Evolutionary conservation across 768 basidiomycete species (phyloP).

Genomic region (Imleria badia): DNA sequence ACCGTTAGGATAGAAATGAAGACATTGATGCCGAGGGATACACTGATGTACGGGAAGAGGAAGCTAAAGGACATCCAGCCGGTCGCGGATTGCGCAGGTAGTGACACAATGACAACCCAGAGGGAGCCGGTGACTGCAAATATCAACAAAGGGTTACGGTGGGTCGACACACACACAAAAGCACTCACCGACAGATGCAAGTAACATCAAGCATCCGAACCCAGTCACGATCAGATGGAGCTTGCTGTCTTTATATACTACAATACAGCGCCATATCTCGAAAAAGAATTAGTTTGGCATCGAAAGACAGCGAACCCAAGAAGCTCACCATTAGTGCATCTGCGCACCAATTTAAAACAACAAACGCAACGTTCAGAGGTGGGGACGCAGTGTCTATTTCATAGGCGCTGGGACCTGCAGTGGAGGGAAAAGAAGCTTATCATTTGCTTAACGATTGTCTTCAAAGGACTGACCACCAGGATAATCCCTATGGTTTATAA

Average conservation of each 20-base stretch:
- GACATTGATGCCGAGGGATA: conserved; percentile 35
- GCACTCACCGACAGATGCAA: conserved; percentile 25
- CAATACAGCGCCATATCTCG: conserved; percentile 34
- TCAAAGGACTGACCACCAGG: conserved; percentile 26
- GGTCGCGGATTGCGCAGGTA: conserved; percentile 14
- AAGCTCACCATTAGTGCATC: conserved; percentile 30
- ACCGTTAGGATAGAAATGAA: conserved; percentile 32
- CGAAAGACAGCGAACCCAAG: too few species aligned
- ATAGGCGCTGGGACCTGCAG: conserved; percentile 26
- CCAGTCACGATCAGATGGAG: conserved; percentile 14
- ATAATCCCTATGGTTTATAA: conserved; percentile 32
- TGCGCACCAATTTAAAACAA: conserved; percentile 32
- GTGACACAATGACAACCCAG: conserved; percentile 29
- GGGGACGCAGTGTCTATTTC: conserved; percentile 25
- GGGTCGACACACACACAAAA: neutral
- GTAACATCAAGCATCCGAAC: conserved; percentile 21
- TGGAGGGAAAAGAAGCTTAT: too few species aligned
- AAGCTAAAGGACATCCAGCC: conserved; percentile 34
- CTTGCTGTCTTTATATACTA: conserved; percentile 31
- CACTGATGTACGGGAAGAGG: conserved; percentile 33
- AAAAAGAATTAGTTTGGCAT: neutral
- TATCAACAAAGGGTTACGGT: neutral
- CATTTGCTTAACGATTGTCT: neutral
- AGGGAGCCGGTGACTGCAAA: conserved; percentile 28
- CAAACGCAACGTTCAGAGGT: conserved; percentile 31